Percentiles rank a stretch among this genome's conserved stretches.
These are phyloP conservation scores for Oenanthe sinensis DNA, from an alignment of 129 eudicot genomes.

Conservation along the genomic window DNA sequence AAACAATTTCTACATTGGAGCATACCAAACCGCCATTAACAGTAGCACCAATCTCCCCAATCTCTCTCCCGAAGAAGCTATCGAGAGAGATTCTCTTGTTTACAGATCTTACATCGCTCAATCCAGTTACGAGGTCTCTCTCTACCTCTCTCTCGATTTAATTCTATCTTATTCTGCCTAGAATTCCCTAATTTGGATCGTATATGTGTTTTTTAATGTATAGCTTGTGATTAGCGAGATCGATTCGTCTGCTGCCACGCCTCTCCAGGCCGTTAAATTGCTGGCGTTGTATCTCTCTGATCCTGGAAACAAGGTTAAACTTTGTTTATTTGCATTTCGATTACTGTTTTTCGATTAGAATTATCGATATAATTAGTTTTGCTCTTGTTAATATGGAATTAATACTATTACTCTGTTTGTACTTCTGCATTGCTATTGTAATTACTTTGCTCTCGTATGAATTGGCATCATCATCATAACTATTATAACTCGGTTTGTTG, in stretches of 20 bases:
- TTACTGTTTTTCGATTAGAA: background rate
- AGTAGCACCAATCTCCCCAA: constrained; percentile 57
- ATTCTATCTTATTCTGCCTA: background rate
- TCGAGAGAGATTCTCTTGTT: constrained; percentile 73
- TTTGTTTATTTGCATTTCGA: background rate
- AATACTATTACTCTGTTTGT: background rate
- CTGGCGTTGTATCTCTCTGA: constrained; percentile 74
- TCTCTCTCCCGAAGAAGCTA: constrained; percentile 65
- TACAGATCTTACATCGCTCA: constrained; percentile 90
- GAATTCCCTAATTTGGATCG: constrained; percentile 3
- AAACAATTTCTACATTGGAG: constrained; percentile 78
- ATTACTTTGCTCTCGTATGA: background rate
- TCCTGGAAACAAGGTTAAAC: constrained; percentile 54
- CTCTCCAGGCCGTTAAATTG: constrained; percentile 90
- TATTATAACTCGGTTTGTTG: too few species aligned
- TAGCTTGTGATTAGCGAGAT: constrained; percentile 92
- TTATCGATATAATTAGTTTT: background rate
- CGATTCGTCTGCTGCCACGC: constrained; percentile 76
- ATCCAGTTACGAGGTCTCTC: constrained; percentile 63
- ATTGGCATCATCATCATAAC: background rate
- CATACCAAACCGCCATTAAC: constrained; percentile 87
- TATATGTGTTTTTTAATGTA: constrained; percentile 7
- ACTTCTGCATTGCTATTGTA: background rate
- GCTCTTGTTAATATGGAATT: too few species aligned
- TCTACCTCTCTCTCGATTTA: background rate